These are phyloP conservation scores for Hemerocallis citrina DNA, from an alignment of 106 monocot genomes.

Conservation along the genomic window DNA sequence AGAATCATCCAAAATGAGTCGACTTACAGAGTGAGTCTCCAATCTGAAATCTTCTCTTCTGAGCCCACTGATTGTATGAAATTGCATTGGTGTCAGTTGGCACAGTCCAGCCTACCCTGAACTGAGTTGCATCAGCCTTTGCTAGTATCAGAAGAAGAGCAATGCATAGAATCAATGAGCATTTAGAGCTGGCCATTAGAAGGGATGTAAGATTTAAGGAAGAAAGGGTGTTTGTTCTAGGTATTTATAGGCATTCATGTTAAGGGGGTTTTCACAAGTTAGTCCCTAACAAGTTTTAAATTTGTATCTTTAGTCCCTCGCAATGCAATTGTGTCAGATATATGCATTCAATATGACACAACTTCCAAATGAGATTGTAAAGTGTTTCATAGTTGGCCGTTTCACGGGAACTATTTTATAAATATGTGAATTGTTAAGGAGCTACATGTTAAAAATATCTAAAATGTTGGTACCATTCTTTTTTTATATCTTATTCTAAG, in stretches of 20 bases:
- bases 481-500: constrained; percentile 20
- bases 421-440: too few species aligned
- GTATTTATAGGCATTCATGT: constrained; percentile 24
- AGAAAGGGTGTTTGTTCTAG: neutral
- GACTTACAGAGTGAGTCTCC: constrained; percentile 56
- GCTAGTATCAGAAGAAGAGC: constrained; percentile 18
- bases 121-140: constrained; percentile 43
- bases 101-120: constrained; percentile 66
- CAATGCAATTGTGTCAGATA: too few species aligned
- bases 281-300: constrained; percentile 25
- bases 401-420: too few species aligned
- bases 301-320: too few species aligned
- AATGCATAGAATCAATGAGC: constrained; percentile 9
- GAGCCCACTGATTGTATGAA: constrained; percentile 49
- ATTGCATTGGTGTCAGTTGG: constrained; percentile 29
- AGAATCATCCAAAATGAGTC: neutral
- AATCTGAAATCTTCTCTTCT: constrained; percentile 32
- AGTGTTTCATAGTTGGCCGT: too few species aligned
- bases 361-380: too few species aligned
- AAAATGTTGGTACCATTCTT: too few species aligned
- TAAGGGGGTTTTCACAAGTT: neutral
- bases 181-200: constrained; percentile 1
- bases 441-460: too few species aligned
- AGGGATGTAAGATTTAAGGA: neutral
- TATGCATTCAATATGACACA: too few species aligned